Evolutionary conservation across 345 rosid species (phyloP).

Genomic region (Xanthoceras sorbifolium): DNA sequence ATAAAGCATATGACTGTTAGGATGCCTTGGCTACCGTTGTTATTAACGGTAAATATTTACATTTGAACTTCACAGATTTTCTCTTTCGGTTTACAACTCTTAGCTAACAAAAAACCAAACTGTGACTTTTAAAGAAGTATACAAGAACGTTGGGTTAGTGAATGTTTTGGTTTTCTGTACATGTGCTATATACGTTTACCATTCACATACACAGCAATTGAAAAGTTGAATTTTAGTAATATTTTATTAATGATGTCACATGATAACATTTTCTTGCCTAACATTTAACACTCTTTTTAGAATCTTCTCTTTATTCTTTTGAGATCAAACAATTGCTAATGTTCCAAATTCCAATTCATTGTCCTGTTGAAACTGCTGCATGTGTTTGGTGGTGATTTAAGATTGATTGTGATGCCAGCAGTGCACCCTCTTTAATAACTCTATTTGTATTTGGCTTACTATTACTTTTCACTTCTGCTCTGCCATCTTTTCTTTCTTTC

Average conservation of each 20-base stretch:
- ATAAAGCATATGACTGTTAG: no score
- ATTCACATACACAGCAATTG: background rate
- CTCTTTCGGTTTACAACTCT: no score
- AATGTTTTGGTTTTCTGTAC: constrained; percentile 1
- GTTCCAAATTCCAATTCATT: background rate
- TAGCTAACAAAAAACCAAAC: no score
- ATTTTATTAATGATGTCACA: background rate
- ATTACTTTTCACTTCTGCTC: no score
- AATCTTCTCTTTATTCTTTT: background rate
- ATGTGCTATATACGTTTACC: background rate
- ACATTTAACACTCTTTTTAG: background rate
- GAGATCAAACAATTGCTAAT: no score
- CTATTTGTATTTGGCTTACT: no score
- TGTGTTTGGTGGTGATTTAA: constrained; percentile 10
- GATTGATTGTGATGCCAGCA: constrained; percentile 4
- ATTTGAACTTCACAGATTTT: no score
- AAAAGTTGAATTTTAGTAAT: background rate
- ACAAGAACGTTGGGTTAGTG: background rate
- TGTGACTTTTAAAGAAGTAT: background rate
- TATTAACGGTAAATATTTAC: no score
- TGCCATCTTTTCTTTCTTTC: background rate
- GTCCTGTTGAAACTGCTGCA: constrained; percentile 3
- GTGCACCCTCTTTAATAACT: no score
- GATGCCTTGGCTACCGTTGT: no score
- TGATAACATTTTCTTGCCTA: background rate